Conservation (phyloP, 352 stramenopile species). For the Aphanomyces euteiches region DNA sequence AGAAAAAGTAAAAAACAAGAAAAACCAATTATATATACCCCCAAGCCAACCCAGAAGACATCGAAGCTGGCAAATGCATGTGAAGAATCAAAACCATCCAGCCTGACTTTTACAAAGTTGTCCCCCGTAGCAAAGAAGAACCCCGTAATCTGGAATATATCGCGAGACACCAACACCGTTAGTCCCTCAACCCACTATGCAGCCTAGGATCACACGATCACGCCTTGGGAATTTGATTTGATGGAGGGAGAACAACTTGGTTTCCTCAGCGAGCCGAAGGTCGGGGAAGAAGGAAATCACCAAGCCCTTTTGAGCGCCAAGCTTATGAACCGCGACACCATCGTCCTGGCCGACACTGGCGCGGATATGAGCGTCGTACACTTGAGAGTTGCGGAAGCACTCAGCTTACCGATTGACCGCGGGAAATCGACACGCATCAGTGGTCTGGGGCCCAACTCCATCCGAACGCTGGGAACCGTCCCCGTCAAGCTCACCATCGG, state of each 20-base stretch:
- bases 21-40: background rate
- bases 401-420: background rate
- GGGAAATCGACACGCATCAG: background rate
- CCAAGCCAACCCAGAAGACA: background rate
- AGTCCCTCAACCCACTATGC: background rate
- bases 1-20: background rate
- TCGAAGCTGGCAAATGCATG: background rate
- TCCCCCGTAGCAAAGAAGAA: background rate
- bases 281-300: background rate
- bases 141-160: conserved; percentile 3
- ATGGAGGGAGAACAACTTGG: conserved; percentile 1
- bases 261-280: background rate
- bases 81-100: too few species aligned
- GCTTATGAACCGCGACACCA: background rate
- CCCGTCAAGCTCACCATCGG: background rate
- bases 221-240: background rate
- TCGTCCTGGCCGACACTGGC: background rate
- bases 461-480: background rate
- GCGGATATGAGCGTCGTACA: background rate
- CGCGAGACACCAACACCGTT: background rate
- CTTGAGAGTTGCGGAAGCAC: background rate
- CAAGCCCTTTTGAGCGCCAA: background rate
- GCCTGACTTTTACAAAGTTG: background rate
- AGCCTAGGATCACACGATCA: background rate
- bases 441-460: background rate